These are phyloP conservation scores for Alternaria brassicae DNA, from an alignment of 2,329 filamentous ascomycete genomes.

Conservation along the genomic window DNA sequence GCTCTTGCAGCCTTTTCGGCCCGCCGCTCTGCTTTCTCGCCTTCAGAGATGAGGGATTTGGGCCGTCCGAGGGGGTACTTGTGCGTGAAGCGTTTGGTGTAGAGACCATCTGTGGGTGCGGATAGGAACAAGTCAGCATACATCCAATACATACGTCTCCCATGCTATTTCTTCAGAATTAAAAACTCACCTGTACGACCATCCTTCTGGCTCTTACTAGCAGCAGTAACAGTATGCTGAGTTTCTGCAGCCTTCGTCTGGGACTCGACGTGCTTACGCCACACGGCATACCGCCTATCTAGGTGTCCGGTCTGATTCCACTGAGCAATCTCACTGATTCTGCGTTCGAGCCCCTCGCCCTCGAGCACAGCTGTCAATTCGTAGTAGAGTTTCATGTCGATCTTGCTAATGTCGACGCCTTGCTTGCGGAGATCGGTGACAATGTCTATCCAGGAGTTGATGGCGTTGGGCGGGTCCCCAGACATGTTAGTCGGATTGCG, in stretches of 20 bases:
- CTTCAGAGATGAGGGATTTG: background rate
- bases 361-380: background rate
- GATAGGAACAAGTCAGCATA: background rate
- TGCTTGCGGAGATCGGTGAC: background rate
- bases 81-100: constrained; percentile 9
- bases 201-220: background rate
- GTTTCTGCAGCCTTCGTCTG: background rate
- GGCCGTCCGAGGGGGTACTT: background rate
- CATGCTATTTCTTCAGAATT: background rate
- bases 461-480: background rate
- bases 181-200: background rate
- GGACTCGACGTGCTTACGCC: background rate
- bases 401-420: background rate
- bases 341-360: background rate
- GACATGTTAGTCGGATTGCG: background rate
- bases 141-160: no score
- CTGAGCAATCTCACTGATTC: background rate
- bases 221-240: background rate
- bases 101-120: background rate
- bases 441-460: background rate
- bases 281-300: background rate
- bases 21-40: background rate
- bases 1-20: accelerated
- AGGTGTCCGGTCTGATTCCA: background rate
- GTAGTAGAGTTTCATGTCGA: background rate